These are phyloP conservation scores for Solanum rostratum DNA, from an alignment of 257 asterid species.

Conservation along the genomic window DNA sequence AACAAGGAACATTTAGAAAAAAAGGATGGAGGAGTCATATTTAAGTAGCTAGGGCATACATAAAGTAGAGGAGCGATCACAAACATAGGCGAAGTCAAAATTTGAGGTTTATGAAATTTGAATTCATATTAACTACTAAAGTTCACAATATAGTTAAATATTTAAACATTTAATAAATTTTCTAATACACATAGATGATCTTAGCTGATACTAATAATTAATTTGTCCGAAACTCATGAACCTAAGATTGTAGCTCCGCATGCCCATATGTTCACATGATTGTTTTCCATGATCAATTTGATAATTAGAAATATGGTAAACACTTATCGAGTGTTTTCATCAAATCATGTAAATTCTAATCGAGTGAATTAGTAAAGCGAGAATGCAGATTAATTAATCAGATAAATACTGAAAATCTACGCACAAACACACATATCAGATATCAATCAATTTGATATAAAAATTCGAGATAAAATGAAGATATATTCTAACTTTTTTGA, in stretches of 20 bases:
- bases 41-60: background rate
- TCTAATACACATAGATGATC: background rate
- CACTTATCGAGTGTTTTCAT: background rate
- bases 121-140: background rate
- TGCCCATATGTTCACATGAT: background rate
- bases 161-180: background rate
- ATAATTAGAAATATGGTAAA: background rate
- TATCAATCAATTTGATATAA: background rate
- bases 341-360: background rate
- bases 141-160: background rate
- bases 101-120: background rate
- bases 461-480: rapidly evolving
- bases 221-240: background rate
- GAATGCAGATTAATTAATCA: background rate
- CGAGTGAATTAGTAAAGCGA: background rate
- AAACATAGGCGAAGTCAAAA: background rate
- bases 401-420: background rate
- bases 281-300: background rate
- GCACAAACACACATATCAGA: background rate
- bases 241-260: background rate
- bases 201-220: background rate
- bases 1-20: background rate
- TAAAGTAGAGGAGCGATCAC: background rate
- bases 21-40: background rate
- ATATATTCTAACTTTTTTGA: background rate